Evolutionary conservation across 257 asterid species (phyloP).

Genomic region (Nicotiana tomentosiformis): DNA sequence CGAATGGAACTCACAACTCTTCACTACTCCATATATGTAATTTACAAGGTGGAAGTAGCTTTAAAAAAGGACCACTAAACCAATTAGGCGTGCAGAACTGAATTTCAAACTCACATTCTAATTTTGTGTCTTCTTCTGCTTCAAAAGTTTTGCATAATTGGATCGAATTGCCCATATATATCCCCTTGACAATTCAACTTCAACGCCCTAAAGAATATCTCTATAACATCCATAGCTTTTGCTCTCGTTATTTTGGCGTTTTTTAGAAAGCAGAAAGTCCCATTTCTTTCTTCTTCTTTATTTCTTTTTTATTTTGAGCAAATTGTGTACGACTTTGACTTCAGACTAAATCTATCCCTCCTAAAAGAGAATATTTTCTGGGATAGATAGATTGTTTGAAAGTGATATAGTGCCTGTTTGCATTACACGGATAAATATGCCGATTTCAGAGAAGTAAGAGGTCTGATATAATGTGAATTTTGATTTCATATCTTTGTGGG

Average conservation of each 20-base stretch:
- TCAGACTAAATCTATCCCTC: neutral
- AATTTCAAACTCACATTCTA: neutral
- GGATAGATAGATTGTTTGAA: neutral
- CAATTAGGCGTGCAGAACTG: neutral
- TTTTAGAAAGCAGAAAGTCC: neutral
- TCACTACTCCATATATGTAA: neutral
- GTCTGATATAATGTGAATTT: neutral
- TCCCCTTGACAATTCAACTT: neutral
- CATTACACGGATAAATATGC: no score
- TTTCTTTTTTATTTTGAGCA: neutral
- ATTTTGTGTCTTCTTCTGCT: neutral
- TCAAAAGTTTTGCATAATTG: neutral
- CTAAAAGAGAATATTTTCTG: neutral
- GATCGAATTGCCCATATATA: neutral
- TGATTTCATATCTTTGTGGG: neutral
- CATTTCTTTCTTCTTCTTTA: neutral
- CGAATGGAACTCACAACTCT: neutral
- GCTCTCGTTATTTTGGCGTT: neutral
- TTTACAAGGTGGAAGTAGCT: constrained; percentile 5
- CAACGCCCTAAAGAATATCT: neutral
- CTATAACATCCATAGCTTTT: neutral
- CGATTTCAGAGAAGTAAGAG: neutral
- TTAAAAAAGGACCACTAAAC: neutral
- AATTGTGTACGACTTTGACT: neutral
- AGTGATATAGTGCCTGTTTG: neutral